phyloP scores from a whole-genome alignment of 139 green algal genomes.

The Picochlorum sp. region DNA sequence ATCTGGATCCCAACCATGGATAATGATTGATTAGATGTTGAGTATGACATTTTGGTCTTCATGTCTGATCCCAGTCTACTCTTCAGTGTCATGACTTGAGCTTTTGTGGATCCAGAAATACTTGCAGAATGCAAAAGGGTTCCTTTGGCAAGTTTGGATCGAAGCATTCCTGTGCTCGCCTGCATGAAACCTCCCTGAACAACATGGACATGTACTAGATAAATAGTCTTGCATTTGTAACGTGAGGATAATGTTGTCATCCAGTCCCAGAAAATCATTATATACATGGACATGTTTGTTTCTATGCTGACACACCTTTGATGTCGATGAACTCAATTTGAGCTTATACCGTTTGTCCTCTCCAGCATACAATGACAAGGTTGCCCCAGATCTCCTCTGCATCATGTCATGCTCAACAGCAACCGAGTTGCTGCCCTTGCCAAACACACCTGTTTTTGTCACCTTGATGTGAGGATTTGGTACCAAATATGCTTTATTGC shows the following conservation, averaged over 20 bases:
- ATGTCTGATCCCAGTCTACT: neutral
- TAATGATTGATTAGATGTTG: neutral
- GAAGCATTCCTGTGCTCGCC: neutral
- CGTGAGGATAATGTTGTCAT: no score
- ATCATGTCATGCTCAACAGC: conserved; percentile 1
- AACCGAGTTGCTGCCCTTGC: neutral
- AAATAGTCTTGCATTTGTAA: no score
- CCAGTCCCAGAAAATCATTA: no score
- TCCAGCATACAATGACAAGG: neutral
- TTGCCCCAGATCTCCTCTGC: neutral
- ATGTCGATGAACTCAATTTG: neutral
- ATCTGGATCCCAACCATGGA: neutral
- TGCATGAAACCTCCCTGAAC: neutral
- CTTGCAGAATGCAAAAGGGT: conserved; percentile 1
- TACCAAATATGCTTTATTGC: conserved; percentile 1
- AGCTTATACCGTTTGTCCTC: conserved; percentile 9
- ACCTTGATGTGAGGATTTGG: conserved; percentile 8
- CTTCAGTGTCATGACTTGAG: neutral
- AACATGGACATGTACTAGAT: no score
- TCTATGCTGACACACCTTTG: no score
- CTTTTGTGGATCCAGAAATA: neutral
- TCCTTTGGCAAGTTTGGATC: conserved; percentile 4
- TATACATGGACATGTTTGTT: conserved; percentile 4
- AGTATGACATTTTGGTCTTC: conserved; percentile 3
- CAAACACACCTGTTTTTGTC: neutral